These are phyloP conservation scores for Phytophthora megakarya DNA, from an alignment of 352 stramenopile genomes.

Conservation along the genomic window DNA sequence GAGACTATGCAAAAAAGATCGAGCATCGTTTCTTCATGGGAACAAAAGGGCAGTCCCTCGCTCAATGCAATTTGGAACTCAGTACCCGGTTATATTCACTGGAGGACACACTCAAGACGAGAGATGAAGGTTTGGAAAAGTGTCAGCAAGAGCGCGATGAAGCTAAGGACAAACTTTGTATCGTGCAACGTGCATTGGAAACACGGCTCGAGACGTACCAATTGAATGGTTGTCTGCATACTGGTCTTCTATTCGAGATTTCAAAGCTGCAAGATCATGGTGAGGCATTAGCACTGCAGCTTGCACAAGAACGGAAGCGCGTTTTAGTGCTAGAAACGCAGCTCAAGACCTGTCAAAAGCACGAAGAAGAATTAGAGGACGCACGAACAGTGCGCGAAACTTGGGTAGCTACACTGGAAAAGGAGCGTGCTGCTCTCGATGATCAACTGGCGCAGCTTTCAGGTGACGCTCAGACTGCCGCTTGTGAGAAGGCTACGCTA, in stretches of 20 bases:
- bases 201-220: slow-evolving; percentile 64
- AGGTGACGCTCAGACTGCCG: slow-evolving; percentile 57
- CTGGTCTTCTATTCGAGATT: slow-evolving; percentile 78
- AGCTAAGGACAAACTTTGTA: slow-evolving; percentile 56
- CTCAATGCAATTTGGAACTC: slow-evolving; percentile 72
- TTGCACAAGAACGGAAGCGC: slow-evolving; percentile 57
- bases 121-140: slow-evolving; percentile 27
- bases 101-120: slow-evolving; percentile 38
- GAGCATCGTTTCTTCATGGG: slow-evolving; percentile 85
- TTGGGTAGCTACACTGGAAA: slow-evolving; percentile 59
- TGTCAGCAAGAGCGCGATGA: slow-evolving; percentile 45
- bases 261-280: slow-evolving; percentile 73
- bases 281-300: slow-evolving; percentile 61
- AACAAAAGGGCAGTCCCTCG: slow-evolving; percentile 62
- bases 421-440: slow-evolving; percentile 48
- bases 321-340: slow-evolving; percentile 40
- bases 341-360: slow-evolving; percentile 35
- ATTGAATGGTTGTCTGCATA: slow-evolving; percentile 76
- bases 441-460: slow-evolving; percentile 48
- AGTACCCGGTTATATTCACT: slow-evolving; percentile 45
- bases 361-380: slow-evolving; percentile 55
- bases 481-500: slow-evolving; percentile 73
- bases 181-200: slow-evolving; percentile 75
- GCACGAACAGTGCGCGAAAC: slow-evolving; percentile 55
- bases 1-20: slow-evolving; percentile 87